These are phyloP conservation scores for Arthromyces matolae DNA, from an alignment of 768 basidiomycete species.

Conservation along the genomic window DNA sequence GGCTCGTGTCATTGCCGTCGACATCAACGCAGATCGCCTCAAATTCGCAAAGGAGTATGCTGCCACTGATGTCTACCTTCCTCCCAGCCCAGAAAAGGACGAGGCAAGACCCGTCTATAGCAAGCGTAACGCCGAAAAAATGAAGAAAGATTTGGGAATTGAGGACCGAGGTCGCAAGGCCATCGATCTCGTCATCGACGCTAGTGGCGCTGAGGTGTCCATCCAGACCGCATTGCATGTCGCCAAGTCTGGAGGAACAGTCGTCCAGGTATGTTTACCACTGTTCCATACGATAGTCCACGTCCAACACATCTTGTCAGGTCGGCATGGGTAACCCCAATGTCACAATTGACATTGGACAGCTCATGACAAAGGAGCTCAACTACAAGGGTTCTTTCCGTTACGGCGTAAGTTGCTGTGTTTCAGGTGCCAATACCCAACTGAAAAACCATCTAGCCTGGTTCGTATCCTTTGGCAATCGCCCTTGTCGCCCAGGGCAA, in stretches of 20 bases:
- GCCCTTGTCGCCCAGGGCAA: constrained; percentile 77
- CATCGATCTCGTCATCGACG: constrained; percentile 88
- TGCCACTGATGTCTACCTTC: constrained; percentile 72
- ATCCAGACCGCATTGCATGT: constrained; percentile 83
- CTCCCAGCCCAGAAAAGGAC: constrained; percentile 53
- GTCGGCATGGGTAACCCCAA: constrained; percentile 87
- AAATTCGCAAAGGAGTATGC: constrained; percentile 85
- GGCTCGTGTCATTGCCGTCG: constrained; percentile 77
- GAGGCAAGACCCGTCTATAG: constrained; percentile 74
- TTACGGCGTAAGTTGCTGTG: constrained; percentile 54
- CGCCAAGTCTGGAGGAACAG: constrained; percentile 71
- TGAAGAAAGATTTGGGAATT: constrained; percentile 65
- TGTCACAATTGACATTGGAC: constrained; percentile 67
- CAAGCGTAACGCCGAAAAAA: constrained; percentile 59
- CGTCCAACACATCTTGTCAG: constrained; percentile 28
- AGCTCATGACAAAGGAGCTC: constrained; percentile 74
- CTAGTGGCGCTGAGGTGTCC: constrained; percentile 89
- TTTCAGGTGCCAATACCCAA: background rate
- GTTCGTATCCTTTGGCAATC: constrained; percentile 83
- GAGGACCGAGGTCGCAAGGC: constrained; percentile 64
- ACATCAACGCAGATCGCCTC: constrained; percentile 71
- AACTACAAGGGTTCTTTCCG: constrained; percentile 90
- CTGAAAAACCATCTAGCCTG: constrained; percentile 46
- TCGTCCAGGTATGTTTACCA: constrained; percentile 51
- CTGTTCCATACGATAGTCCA: background rate